phyloP scores from a whole-genome alignment of 495 filamentous ascomycete species.

The Aspergillus ellipticus region DNA sequence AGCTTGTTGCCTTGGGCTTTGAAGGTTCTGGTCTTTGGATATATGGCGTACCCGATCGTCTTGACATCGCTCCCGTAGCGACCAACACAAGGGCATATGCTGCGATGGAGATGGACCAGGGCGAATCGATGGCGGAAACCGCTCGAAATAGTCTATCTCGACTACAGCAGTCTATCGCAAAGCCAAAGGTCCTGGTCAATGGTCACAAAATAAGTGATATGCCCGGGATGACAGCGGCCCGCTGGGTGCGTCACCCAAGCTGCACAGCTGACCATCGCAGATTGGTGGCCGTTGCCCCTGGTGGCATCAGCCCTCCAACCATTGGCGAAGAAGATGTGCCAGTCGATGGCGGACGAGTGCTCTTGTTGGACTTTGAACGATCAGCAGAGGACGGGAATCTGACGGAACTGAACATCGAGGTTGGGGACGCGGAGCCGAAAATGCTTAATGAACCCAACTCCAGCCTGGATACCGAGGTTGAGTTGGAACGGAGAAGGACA shows the following conservation, averaged over 20 bases:
- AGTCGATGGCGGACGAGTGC: conserved; percentile 78
- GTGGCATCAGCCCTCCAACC: conserved; percentile 58
- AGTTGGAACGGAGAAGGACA: conserved; percentile 73
- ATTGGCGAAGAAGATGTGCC: conserved; percentile 73
- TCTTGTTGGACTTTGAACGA: conserved; percentile 72
- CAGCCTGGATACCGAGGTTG: conserved; percentile 77
- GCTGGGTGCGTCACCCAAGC: conserved; percentile 34
- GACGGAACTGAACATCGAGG: conserved; percentile 63
- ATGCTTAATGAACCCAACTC: conserved; percentile 69
- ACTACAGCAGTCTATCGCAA: conserved; percentile 30
- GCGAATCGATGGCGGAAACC: conserved; percentile 1
- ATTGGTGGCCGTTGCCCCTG: conserved; percentile 71
- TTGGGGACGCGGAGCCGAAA: conserved; percentile 67
- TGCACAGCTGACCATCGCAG: conserved; percentile 31
- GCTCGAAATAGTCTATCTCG: conserved; percentile 26
- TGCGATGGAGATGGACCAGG: conserved; percentile 11
- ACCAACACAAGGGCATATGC: conserved; percentile 12
- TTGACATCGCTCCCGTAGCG: conserved; percentile 50
- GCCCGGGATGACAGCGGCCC: conserved; percentile 39
- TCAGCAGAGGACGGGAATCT: conserved; percentile 50
- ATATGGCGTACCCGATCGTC: conserved; percentile 72
- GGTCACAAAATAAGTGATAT: conserved; percentile 41
- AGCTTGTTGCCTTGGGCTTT: conserved; percentile 74
- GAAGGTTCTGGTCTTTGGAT: conserved; percentile 70
- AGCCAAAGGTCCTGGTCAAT: conserved; percentile 33